Base-by-base conservation (phyloP, 2,329 filamentous ascomycete species). In the Rasamsonia emersonii region DNA sequence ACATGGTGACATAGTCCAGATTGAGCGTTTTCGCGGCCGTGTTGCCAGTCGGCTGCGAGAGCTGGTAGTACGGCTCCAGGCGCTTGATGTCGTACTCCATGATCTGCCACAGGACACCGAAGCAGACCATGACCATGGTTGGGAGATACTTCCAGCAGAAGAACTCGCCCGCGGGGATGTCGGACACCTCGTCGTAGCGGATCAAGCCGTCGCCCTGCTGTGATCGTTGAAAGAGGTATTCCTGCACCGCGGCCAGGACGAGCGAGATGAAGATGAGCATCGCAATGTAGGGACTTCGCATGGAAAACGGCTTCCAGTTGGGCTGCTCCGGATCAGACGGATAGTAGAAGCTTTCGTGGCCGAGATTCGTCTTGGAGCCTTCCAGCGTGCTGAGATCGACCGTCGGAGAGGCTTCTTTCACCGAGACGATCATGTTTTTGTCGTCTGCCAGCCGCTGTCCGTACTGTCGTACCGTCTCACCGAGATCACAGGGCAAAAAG, bases 11-110 rank as follows among this genome's bases (percentile, higher is more conserved):
- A 29, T 70, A 68, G 36, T 70, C 65, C 43, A 68, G 59, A 27
- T 68, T 68, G 7, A 70, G 45, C 9, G 62, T 67, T 32, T 46
- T 44, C 8, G 45, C 45, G 5, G 55, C 55, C 10, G 42, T 45
- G 19, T 49, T 53, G 3, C 55, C 55, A 9, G 42, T 44, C 9
- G 46, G 47, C 33, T 49, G 51, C 3, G 55, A 58, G 6, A 59
- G 42, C 33, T 58, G 65, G 37, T 68, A 70, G 37, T 61, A 70
- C 4, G 65, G 65, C 36, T 69, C 65, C 18, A 70, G 43, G n/a
- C 65, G 60, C 40, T 67, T 66, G 28, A 68, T 62, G 23, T 70
- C 65, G 30, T 64, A 70, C 37, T 69, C 65, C 17, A 62, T 58
- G 37, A 68, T 62, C 36, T 67, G 65, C 61, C 65, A 69, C 9